Conservation (phyloP, 2,329 filamentous ascomycete species). For the Phoma sp. region DNA sequence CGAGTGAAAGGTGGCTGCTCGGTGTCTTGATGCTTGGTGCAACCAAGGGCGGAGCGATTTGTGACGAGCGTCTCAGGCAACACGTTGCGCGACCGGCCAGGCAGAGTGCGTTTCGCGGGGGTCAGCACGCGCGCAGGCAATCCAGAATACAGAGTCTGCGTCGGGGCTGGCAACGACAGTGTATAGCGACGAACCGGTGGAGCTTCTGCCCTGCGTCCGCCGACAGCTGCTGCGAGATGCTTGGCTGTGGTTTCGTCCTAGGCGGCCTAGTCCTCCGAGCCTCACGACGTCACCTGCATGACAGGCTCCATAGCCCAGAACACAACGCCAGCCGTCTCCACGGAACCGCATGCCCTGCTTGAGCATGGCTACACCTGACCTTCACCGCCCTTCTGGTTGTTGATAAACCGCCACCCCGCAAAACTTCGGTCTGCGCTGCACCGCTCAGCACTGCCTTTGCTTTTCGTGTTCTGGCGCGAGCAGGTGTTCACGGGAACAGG, state of each 20-base stretch:
- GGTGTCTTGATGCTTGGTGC: conserved; percentile 15
- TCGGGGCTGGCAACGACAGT: background rate
- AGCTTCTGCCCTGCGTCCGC: conserved; percentile 15
- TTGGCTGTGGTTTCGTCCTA: background rate
- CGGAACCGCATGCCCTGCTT: conserved; percentile 15
- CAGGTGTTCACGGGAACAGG: background rate
- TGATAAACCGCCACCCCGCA: conserved; percentile 8
- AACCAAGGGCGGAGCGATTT: conserved; percentile 21
- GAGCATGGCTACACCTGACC: conserved; percentile 4
- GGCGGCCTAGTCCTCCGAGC: conserved; percentile 5
- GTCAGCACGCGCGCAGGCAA: conserved; percentile 7
- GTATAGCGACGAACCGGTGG: conserved; percentile 3
- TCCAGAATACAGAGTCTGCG: conserved; percentile 1
- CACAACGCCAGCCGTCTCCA: conserved; percentile 9
- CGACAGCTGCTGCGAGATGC: conserved; percentile 1
- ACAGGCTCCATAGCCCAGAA: background rate
- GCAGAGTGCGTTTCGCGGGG: background rate
- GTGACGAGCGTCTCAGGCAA: conserved; percentile 20
- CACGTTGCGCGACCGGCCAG: conserved; percentile 30
- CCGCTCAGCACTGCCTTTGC: background rate
- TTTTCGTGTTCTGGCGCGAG: background rate
- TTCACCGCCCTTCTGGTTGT: conserved; percentile 15
- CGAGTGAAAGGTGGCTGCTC: conserved; percentile 18
- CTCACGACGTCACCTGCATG: conserved; percentile 13
- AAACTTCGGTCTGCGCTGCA: background rate